phyloP scores from a whole-genome alignment of 2,329 filamentous ascomycete species.

The Talaromyces amestolkiae region DNA sequence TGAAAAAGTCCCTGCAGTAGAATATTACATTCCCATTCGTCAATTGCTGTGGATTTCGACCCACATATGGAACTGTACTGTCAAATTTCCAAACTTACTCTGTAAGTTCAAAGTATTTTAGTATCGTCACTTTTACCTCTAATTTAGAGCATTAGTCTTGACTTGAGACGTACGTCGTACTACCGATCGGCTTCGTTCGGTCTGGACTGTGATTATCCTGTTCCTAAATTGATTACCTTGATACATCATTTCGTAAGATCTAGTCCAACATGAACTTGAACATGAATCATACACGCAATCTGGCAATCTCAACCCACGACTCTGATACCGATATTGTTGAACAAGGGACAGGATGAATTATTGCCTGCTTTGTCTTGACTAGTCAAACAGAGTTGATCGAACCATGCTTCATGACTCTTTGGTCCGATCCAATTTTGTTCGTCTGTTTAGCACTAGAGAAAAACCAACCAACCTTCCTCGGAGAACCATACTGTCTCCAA shows the following conservation, averaged over 20 bases:
- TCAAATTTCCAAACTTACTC: neutral
- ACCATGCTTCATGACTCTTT: neutral
- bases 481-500: neutral
- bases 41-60: neutral
- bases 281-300: neutral
- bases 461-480: neutral
- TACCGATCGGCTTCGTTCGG: neutral
- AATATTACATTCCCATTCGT: neutral
- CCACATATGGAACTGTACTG: neutral
- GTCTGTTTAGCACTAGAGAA: neutral
- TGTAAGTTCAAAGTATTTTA: neutral
- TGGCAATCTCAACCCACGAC: neutral
- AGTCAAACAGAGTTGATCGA: neutral
- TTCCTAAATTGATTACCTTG: neutral
- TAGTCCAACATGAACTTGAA: neutral
- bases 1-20: conserved; percentile 12
- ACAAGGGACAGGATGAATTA: neutral
- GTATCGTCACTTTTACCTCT: neutral
- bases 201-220: neutral
- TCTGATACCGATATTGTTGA: neutral
- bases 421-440: neutral
- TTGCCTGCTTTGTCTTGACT: neutral
- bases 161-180: neutral
- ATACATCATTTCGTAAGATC: neutral
- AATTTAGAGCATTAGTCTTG: neutral